Percentiles rank a stretch among this genome's conserved stretches.
These are phyloP conservation scores for Beauveria bassiana DNA, from an alignment of 2,329 filamentous ascomycete species.

Conservation along the genomic window DNA sequence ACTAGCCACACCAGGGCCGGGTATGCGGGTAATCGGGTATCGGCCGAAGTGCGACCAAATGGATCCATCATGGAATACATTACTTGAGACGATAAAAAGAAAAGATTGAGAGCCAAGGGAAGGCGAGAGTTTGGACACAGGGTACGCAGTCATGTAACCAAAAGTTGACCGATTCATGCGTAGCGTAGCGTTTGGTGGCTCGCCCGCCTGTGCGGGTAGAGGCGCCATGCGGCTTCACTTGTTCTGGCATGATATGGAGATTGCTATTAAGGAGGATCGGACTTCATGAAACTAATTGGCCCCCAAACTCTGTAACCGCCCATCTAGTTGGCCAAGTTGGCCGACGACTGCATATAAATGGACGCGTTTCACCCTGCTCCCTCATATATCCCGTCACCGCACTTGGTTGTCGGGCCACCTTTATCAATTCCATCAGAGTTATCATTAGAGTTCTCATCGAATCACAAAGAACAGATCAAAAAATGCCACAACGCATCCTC, in stretches of 20 bases:
- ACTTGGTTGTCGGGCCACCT: not conserved
- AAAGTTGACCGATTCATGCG: not conserved
- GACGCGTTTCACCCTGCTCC: not conserved
- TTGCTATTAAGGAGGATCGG: not conserved
- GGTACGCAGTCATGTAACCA: not conserved
- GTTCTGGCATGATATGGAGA: no score
- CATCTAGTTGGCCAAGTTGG: not conserved
- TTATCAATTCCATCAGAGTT: not conserved
- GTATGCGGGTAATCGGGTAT: conserved; percentile 14
- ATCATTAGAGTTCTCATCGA: no score
- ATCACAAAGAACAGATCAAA: not conserved
- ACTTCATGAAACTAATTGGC: not conserved
- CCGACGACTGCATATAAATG: not conserved
- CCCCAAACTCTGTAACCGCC: not conserved
- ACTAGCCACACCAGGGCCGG: not conserved
- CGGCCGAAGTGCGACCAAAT: not conserved
- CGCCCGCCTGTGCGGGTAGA: not conserved
- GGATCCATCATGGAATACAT: not conserved
- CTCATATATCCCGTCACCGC: not conserved
- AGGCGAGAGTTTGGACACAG: not conserved
- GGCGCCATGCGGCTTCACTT: not conserved
- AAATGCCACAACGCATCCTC: conserved; percentile 11
- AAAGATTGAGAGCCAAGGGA: not conserved
- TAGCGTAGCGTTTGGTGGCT: not conserved
- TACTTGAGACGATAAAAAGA: not conserved